Evolutionary conservation across 495 filamentous ascomycete species (phyloP), one percentile per base, ranked within the genome.

Genomic region (Penicillium alfredii): DNA sequence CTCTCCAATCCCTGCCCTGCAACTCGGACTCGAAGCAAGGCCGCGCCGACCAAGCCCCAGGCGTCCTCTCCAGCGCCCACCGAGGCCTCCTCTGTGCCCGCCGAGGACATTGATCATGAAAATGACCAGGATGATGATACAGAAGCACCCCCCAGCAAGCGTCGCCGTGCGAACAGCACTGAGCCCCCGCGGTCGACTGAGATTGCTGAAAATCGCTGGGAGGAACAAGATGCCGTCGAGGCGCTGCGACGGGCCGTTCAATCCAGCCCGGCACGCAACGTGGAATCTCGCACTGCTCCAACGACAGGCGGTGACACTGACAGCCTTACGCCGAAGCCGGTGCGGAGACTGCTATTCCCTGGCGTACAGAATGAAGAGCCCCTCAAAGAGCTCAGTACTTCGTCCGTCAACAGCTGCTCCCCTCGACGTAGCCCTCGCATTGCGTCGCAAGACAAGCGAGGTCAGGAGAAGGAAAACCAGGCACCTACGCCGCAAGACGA

Each of bases 331-430:
- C 70, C 71, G 16, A 72, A 70, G 45, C 73, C 73, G 28, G 86
- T 82, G 15, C 75, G 86, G 53, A 76, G 90, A 52, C 61, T 88
- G 21, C 70, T 96, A 29, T 96, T 96, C 62, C 81, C 84, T 34
- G 64, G 58, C 44, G 41, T 56, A 2, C 72, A 73, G 38, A 78
- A 78, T 45, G 76, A 78, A 29, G 69, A 73, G 12, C 61, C 68
- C 35, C 58, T 75, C 47, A 82, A 73, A 51, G 63, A 73, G 43
- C 64, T 81, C 28, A 75, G 73, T 50, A 66, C 78, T 42, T 68
- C 80, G 17, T 50, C 64, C 22, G 54, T 76, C 30, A 85, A 82
- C 51, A 63, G 68, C 33, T 47, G 44, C 26, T 54, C 50, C 31
- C 70, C 74, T 24, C 73, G 74, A 19, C 68, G 67, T 37, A 68